Conservation (phyloP, 2,329 filamentous ascomycete species). For the Exophiala viscosa region DNA sequence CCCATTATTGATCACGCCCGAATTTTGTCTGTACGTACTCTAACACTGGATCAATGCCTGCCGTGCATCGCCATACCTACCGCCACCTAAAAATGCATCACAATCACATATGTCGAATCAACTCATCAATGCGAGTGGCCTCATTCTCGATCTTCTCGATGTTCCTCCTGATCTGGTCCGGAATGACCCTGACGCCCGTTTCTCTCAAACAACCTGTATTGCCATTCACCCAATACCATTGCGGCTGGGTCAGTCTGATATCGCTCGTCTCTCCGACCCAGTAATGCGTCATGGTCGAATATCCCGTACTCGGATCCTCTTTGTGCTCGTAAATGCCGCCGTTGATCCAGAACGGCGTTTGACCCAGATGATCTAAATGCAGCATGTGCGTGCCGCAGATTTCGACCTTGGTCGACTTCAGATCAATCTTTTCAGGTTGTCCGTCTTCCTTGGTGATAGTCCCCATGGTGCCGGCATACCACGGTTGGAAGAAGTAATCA, state of each 20-base stretch:
- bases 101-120: background rate
- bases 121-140: background rate
- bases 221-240: constrained; percentile 1
- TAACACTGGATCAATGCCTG: no score
- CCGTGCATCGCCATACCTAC: no score
- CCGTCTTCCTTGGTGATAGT: constrained; percentile 1
- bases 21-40: no score
- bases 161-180: background rate
- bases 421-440: background rate
- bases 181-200: background rate
- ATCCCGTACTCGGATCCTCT: background rate
- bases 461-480: constrained; percentile 14
- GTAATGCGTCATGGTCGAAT: constrained; percentile 7
- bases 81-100: no score
- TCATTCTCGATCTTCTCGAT: constrained; percentile 2
- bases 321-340: constrained; percentile 14
- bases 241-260: constrained; percentile 1
- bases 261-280: constrained; percentile 4
- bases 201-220: background rate
- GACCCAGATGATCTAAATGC: constrained; percentile 5
- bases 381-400: constrained; percentile 5
- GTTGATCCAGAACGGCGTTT: constrained; percentile 12
- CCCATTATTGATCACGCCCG: no score
- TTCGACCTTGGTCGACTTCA: background rate
- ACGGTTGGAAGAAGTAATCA: constrained; percentile 38